phyloP scores from a whole-genome alignment of 2,329 filamentous ascomycete species.

The Ophiostoma sp. region DNA sequence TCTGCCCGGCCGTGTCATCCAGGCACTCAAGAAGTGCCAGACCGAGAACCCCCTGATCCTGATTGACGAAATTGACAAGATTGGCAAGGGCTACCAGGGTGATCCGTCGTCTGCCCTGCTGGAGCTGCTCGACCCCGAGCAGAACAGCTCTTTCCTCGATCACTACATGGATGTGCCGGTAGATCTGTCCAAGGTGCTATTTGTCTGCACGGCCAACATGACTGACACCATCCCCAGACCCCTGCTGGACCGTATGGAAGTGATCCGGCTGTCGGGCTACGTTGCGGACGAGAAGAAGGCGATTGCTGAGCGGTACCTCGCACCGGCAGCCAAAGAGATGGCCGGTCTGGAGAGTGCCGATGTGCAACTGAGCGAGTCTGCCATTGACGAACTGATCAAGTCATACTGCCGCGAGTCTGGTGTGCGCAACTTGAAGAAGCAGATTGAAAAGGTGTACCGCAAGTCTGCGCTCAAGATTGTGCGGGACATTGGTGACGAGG shows the following conservation, averaged over 20 bases:
- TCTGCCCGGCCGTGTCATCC: slow-evolving; percentile 91
- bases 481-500: slow-evolving; percentile 83
- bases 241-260: slow-evolving; percentile 92
- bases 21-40: slow-evolving; percentile 97
- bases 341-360: slow-evolving; percentile 86
- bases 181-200: slow-evolving; percentile 93
- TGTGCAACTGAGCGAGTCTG: slow-evolving; percentile 77
- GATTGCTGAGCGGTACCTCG: slow-evolving; percentile 88
- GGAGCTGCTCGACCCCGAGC: slow-evolving; percentile 90
- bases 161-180: slow-evolving; percentile 99
- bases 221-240: slow-evolving; percentile 95
- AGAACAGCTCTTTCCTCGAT: slow-evolving; percentile 94
- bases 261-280: slow-evolving; percentile 93
- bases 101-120: slow-evolving; percentile 92
- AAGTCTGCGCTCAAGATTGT: slow-evolving; percentile 98
- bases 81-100: slow-evolving; percentile 91
- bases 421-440: slow-evolving; percentile 96
- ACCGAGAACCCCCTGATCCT: slow-evolving; percentile 95
- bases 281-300: slow-evolving; percentile 99
- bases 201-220: slow-evolving; percentile 98
- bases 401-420: slow-evolving; percentile 97
- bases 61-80: slow-evolving; percentile 98
- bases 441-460: slow-evolving; percentile 97
- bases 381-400: slow-evolving; percentile 95
- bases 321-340: slow-evolving; percentile 88